These are phyloP conservation scores for Fragilaria radians DNA, from an alignment of 108 stramenopile species.

Conservation along the genomic window DNA sequence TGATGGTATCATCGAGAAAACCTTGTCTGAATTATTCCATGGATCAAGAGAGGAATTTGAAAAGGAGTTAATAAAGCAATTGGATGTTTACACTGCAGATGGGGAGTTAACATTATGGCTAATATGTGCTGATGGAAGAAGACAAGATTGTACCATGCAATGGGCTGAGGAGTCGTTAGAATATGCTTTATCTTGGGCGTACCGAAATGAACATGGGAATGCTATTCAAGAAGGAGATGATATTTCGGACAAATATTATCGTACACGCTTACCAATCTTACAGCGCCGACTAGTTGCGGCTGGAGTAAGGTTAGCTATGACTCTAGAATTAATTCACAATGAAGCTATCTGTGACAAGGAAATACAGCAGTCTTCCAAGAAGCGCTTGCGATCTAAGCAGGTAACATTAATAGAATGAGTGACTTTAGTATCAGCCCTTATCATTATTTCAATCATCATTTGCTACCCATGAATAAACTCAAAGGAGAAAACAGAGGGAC, in stretches of 20 bases:
- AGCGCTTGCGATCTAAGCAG: too few relatives aligned
- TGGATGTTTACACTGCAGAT: background rate
- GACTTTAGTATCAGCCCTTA: too few relatives aligned
- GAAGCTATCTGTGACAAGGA: too few relatives aligned
- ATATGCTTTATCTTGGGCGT: constrained; percentile 39
- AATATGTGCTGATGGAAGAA: constrained; percentile 15
- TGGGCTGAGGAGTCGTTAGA: constrained; percentile 48
- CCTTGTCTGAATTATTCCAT: constrained; percentile 20
- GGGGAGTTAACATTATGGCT: constrained; percentile 9
- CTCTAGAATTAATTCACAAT: constrained; percentile 34
- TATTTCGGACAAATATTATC: constrained; percentile 39
- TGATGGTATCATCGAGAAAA: constrained; percentile 39
- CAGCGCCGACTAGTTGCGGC: constrained; percentile 29
- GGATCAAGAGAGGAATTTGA: constrained; percentile 23
- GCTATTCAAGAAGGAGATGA: constrained; percentile 23
- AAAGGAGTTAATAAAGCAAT: constrained; percentile 9
- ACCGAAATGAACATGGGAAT: constrained; percentile 22
- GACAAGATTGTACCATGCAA: constrained; percentile 12
- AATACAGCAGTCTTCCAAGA: too few relatives aligned
- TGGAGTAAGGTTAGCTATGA: constrained; percentile 37
- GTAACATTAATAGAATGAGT: too few relatives aligned
- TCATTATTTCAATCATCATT: too few relatives aligned
- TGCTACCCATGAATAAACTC: too few relatives aligned
- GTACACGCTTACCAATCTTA: constrained; percentile 29
- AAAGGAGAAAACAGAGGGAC: too few relatives aligned